Evolutionary conservation across 352 stramenopile species (phyloP).

Genomic region (Phytopythium kandeliae): DNA sequence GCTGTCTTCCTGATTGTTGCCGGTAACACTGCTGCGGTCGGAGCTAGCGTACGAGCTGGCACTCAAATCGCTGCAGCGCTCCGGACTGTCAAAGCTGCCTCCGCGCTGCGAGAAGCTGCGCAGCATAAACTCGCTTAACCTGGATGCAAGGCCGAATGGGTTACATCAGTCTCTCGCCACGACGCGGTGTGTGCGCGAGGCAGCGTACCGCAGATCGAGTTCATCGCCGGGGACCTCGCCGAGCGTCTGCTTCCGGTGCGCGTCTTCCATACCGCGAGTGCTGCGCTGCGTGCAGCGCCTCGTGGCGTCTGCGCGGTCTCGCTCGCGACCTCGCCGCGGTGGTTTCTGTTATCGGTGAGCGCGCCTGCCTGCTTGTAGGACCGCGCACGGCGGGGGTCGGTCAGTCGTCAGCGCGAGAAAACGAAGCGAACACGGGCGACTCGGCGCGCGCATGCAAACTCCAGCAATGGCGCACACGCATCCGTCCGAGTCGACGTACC

Average conservation of each 20-base stretch:
- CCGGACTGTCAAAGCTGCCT: slow-evolving; percentile 1
- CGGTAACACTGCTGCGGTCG: background rate
- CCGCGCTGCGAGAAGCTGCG: background rate
- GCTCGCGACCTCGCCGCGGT: background rate
- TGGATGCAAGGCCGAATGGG: background rate
- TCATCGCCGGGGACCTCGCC: background rate
- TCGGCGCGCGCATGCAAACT: background rate
- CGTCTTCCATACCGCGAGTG: background rate
- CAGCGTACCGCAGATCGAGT: slow-evolving; percentile 2
- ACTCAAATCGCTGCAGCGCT: background rate
- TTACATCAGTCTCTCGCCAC: background rate
- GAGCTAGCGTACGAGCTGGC: background rate
- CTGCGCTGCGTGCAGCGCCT: background rate
- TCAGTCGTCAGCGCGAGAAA: background rate
- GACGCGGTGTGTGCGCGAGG: background rate
- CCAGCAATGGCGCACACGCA: background rate
- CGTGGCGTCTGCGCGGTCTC: background rate
- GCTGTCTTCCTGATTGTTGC: background rate
- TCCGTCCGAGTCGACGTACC: background rate
- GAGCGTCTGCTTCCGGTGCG: background rate
- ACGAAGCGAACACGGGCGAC: background rate
- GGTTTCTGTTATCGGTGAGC: background rate
- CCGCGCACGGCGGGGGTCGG: background rate
- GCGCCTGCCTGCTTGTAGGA: background rate
- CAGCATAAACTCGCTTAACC: slow-evolving; percentile 2